phyloP scores from a whole-genome alignment of 1,284 basidiomycete species.

The Leccinum griseonigrum region DNA sequence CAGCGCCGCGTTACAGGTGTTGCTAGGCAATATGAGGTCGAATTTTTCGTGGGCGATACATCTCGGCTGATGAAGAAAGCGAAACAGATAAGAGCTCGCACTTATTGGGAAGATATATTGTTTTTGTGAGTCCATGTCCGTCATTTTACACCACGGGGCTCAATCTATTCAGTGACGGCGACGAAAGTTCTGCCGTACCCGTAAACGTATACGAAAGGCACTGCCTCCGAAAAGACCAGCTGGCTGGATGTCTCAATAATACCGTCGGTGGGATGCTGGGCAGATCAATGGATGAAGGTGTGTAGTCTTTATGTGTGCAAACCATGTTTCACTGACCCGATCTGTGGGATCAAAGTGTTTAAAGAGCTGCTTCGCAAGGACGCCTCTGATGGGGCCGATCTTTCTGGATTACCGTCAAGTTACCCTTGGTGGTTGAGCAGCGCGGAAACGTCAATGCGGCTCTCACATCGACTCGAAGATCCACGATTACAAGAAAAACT shows the following conservation, averaged over 20 bases:
- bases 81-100: background rate
- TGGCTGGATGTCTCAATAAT: background rate
- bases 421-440: too few relatives aligned
- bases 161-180: background rate
- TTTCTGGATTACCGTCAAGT: too few relatives aligned
- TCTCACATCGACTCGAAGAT: background rate
- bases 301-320: too few relatives aligned
- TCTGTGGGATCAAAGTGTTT: too few relatives aligned
- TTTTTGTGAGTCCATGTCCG: background rate
- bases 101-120: background rate
- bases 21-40: background rate
- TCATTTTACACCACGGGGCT: background rate
- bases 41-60: background rate
- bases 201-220: too few relatives aligned
- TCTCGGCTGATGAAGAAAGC: background rate
- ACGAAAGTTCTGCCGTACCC: background rate
- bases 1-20: background rate
- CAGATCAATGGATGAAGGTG: too few relatives aligned
- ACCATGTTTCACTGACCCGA: too few relatives aligned
- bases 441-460: too few relatives aligned
- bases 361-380: too few relatives aligned
- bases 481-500: background rate
- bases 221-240: too few relatives aligned
- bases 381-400: too few relatives aligned
- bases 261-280: background rate